Conservation (phyloP, 2,329 filamentous ascomycete genomes). For the Pseudocercospora crystallina region DNA sequence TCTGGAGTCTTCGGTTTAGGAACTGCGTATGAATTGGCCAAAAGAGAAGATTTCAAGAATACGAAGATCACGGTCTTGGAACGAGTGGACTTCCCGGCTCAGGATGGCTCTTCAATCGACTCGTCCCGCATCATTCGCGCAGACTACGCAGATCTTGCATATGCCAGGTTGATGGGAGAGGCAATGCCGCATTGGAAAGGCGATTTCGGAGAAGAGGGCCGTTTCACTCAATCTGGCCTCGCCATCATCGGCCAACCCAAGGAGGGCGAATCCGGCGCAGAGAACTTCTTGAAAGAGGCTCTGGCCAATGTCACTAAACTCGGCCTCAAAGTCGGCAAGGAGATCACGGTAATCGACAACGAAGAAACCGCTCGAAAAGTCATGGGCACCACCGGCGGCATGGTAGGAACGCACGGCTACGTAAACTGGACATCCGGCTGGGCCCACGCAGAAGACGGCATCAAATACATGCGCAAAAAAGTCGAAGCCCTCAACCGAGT, state of each 20-base stretch:
- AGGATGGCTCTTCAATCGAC: slow-evolving; percentile 54
- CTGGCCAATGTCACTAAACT: slow-evolving; percentile 60
- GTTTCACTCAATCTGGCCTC: slow-evolving; percentile 71
- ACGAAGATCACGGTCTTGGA: slow-evolving; percentile 60
- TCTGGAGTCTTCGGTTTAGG: slow-evolving; percentile 60
- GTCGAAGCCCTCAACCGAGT: slow-evolving; percentile 55
- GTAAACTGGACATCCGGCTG: slow-evolving; percentile 74
- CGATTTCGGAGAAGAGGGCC: slow-evolving; percentile 59
- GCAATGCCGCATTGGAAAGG: slow-evolving; percentile 71
- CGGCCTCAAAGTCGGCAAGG: slow-evolving; percentile 42
- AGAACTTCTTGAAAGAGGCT: slow-evolving; percentile 57
- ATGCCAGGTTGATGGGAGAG: slow-evolving; percentile 69
- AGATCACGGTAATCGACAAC: slow-evolving; percentile 41
- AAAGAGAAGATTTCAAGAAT: slow-evolving; percentile 54
- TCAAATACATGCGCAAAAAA: slow-evolving; percentile 61
- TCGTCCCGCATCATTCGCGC: slow-evolving; percentile 63
- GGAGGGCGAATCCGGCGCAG: slow-evolving; percentile 30
- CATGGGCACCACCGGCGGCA: slow-evolving; percentile 41
- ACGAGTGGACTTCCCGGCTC: slow-evolving; percentile 57
- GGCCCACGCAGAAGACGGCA: slow-evolving; percentile 72
- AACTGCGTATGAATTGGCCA: slow-evolving; percentile 69
- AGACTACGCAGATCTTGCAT: slow-evolving; percentile 80
- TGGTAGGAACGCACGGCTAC: slow-evolving; percentile 66
- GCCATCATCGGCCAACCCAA: slow-evolving; percentile 56
- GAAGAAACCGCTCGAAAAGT: slow-evolving; percentile 40